Evolutionary conservation across 2,329 filamentous ascomycete genomes (phyloP).

Genomic region (Colletotrichum sp.): DNA sequence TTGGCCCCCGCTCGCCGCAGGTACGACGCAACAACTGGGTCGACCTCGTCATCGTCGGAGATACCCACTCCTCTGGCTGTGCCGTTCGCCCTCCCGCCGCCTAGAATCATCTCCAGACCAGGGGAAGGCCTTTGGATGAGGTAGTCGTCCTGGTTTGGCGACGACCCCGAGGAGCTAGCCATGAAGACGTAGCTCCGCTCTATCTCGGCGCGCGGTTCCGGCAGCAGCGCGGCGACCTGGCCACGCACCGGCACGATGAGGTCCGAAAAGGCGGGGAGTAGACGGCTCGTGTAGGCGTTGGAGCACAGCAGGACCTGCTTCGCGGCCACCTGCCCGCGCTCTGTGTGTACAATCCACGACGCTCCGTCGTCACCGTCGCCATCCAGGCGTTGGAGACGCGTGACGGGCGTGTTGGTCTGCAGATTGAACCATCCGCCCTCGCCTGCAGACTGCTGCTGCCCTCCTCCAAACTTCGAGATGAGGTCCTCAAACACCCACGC

Average conservation of each 20-base stretch:
- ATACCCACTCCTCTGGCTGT: conserved; percentile 59
- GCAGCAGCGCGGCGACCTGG: conserved; percentile 71
- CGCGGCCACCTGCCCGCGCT: conserved; percentile 69
- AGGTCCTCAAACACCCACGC: conserved; percentile 71
- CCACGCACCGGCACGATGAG: conserved; percentile 81
- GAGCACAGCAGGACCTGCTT: conserved; percentile 76
- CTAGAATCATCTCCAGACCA: conserved; percentile 69
- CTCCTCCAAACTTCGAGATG: conserved; percentile 37
- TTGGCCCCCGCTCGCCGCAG: conserved; percentile 51
- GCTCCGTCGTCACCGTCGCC: conserved; percentile 6
- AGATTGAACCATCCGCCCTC: conserved; percentile 61
- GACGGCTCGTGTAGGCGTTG: conserved; percentile 82
- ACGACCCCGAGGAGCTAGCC: conserved; percentile 29
- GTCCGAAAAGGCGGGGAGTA: conserved; percentile 72
- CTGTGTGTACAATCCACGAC: conserved; percentile 69
- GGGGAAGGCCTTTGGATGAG: conserved; percentile 71
- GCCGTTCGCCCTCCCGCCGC: conserved; percentile 69
- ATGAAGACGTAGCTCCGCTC: conserved; percentile 70
- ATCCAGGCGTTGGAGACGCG: conserved; percentile 43
- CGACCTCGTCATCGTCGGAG: conserved; percentile 64
- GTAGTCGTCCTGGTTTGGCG: conserved; percentile 69
- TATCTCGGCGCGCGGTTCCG: conserved; percentile 38
- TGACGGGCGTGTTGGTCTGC: conserved; percentile 75
- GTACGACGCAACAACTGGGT: conserved; percentile 59
- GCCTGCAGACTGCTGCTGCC: conserved; percentile 23